Conservation (phyloP, 441 rosid genomes). For the Biscutella auriculata region DNA sequence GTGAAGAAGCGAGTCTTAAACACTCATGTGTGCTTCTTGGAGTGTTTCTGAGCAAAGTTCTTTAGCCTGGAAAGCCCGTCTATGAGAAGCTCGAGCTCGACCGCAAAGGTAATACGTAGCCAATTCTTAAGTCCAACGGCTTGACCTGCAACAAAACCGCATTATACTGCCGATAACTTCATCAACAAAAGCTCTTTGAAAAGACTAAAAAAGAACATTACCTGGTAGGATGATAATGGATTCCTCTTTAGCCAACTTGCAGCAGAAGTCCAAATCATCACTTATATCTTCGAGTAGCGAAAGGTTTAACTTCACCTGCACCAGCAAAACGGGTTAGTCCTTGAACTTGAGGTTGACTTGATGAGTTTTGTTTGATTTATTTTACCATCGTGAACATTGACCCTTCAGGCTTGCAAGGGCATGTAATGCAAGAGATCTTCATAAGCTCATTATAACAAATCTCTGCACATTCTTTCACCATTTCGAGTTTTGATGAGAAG, state of each 20-base stretch:
- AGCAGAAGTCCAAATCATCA: constrained; percentile 22
- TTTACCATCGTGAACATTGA: constrained; percentile 26
- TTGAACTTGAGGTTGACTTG: not conserved
- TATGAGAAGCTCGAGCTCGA: constrained; percentile 25
- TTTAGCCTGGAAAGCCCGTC: constrained; percentile 32
- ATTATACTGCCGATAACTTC: not conserved
- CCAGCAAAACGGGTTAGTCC: not conserved
- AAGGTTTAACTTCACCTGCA: constrained; percentile 19
- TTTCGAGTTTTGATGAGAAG: constrained; percentile 14
- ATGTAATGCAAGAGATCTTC: constrained; percentile 27
- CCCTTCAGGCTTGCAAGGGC: constrained; percentile 28
- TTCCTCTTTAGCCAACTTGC: constrained; percentile 24
- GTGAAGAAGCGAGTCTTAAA: not conserved
- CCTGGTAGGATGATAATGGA: constrained; percentile 18
- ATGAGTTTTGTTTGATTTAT: not conserved
- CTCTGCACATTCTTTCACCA: constrained; percentile 20
- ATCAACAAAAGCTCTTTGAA: not conserved
- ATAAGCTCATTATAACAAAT: constrained; percentile 18
- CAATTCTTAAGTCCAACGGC: constrained; percentile 34
- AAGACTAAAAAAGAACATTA: not conserved
- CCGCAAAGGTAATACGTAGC: constrained; percentile 39
- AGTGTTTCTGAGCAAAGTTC: constrained; percentile 33
- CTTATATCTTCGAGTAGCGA: constrained; percentile 11
- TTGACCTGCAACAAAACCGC: constrained; percentile 20
- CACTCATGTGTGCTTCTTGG: constrained; percentile 17